These are phyloP conservation scores for Pichia deserticola DNA, from an alignment of 805 yeast species.

Conservation along the genomic window DNA sequence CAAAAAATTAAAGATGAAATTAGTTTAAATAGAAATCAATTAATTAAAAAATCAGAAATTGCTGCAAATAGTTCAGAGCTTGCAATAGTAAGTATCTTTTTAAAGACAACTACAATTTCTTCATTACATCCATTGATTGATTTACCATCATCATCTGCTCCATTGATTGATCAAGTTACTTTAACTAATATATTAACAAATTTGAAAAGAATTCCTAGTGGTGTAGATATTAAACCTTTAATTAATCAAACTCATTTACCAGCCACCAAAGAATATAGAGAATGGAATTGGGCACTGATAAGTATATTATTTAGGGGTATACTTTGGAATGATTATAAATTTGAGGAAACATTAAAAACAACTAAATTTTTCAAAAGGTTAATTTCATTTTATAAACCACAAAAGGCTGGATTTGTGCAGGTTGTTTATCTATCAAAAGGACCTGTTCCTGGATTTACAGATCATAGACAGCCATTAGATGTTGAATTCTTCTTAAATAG, in stretches of 20 bases:
- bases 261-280: conserved; percentile 66
- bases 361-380: conserved; percentile 83
- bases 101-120: neutral
- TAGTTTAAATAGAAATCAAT: neutral
- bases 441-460: conserved; percentile 1
- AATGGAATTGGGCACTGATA: conserved; percentile 84
- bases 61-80: neutral
- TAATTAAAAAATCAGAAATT: neutral
- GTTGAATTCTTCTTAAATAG: neutral
- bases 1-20: neutral
- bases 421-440: neutral
- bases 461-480: neutral
- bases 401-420: conserved; percentile 68
- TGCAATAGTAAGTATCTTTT: neutral
- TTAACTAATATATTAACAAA: neutral
- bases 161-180: conserved; percentile 1
- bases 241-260: conserved; percentile 64
- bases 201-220: conserved; percentile 36
- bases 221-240: conserved; percentile 55
- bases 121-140: neutral
- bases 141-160: neutral
- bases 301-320: conserved; percentile 78
- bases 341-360: conserved; percentile 70
- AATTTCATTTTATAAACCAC: conserved; percentile 83
- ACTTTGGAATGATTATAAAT: conserved; percentile 55